phyloP scores from a whole-genome alignment of 148 eudicot genomes.

The Fallopia convolvulus region DNA sequence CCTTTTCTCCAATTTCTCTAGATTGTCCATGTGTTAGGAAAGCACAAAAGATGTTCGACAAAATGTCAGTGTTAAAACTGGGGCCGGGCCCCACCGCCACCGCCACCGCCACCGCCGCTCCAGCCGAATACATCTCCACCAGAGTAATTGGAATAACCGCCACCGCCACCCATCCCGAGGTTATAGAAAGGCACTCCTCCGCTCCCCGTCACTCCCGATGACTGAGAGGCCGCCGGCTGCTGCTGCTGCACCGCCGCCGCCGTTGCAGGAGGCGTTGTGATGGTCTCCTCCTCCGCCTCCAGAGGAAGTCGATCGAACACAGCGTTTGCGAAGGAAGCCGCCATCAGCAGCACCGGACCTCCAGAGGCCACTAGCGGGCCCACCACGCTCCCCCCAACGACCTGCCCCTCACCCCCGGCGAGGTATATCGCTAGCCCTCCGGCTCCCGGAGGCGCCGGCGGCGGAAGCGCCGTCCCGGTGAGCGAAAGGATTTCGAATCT shows the following conservation, averaged over 20 bases:
- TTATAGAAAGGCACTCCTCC: constrained; percentile 3
- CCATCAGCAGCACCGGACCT: constrained; percentile 13
- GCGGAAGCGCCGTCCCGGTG: constrained; percentile 27
- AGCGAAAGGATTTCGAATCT: constrained; percentile 31
- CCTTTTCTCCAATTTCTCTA: not conserved
- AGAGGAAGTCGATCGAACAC: constrained; percentile 18
- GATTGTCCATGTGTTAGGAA: not conserved
- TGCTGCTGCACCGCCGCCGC: not conserved
- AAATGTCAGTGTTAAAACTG: not conserved
- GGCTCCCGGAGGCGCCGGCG: constrained; percentile 13
- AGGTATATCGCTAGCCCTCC: constrained; percentile 10
- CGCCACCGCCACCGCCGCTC: not conserved
- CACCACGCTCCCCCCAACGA: constrained; percentile 17
- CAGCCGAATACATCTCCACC: not conserved
- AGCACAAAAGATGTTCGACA: not conserved
- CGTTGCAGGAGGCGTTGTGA: not conserved
- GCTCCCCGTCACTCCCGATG: constrained; percentile 16
- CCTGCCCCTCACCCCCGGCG: constrained; percentile 16
- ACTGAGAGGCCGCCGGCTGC: constrained; percentile 22
- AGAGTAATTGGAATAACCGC: not conserved
- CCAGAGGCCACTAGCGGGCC: constrained; percentile 15
- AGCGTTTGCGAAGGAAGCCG: constrained; percentile 14
- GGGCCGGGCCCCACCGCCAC: not conserved
- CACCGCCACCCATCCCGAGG: not conserved
- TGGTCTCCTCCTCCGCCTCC: constrained; percentile 24